Base-by-base conservation (phyloP, 2,329 filamentous ascomycete species). In the Botrytis deweyae region DNA sequence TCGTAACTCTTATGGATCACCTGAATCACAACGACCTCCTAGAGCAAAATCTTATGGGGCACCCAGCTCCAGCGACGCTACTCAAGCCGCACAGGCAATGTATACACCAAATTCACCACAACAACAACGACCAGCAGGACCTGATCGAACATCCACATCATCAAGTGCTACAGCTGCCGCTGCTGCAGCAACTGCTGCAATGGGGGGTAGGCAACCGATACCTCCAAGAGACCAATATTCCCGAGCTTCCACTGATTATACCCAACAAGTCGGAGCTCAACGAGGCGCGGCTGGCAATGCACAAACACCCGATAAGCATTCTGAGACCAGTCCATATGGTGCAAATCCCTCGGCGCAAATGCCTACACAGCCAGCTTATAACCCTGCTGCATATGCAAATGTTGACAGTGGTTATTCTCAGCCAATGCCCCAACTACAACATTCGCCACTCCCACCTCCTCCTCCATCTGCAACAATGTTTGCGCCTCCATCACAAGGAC, bases 311-410 rank as follows among this genome's bases (percentile, higher is more conserved):
- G 77, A 79, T 61, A 70, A 76, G 20, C 78, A 80, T 44, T 49
- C 75, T 4, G 78, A 80, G 75, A 77, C 76, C 61, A 62, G 59
- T 61, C 73, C 73, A 29, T 79, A 79, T 64, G 75, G 76, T 44
- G 64, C 77, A 58, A 75, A 79, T 55, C 81, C 82, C 49, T 82
- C 82, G 61, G 79, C 81, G 74, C 83, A 83, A 74, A 81, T 82
- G 66, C 83, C 84, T 25, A 83, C 87, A 75, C 89, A 91, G 77
- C 85, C 89, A 59, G 89, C 89, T 78, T 96, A 96, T 81, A 93
- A 96, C 81, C 93, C 93, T 42, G 89, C 89, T 38, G 91, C 91
- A 76, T 96, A 95, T 81, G 92, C 91, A 74, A 89, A 87, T 79
- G 87, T 89, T 77, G 87, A 85, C 79, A 85, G 82, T 71, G 90